Evolutionary conservation across 345 rosid species (phyloP), one percentile per base, ranked within the genome.

Genomic region (Citrus trifoliata): DNA sequence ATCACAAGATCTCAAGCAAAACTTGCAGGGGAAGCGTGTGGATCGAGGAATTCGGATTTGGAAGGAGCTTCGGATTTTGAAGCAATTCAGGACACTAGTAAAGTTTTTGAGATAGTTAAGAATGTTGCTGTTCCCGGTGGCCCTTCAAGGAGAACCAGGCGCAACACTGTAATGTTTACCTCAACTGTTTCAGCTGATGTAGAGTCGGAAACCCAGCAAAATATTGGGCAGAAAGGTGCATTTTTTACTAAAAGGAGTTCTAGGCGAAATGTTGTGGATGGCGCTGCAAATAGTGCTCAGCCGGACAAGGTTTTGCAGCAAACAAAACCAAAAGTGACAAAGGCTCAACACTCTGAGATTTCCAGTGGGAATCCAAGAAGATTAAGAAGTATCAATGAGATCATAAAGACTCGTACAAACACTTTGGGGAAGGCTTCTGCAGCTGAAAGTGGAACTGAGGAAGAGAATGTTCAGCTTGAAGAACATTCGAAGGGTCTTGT

Each of bases 71-170:
- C 46, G 16, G 70, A 70, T 37, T 60, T 12, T 76, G 77, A 80
- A 40, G 82, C 74, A 19, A 21, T 63, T 78, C 60, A 35, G 32
- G 81, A 82, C 42, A 35, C 76, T 64, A 37, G 33, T 37, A 46
- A 65, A 60, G 71, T 71, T 63, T 6, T 10, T 71, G 80, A 75
- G 61, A 80, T 35, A 77, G 84, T 56, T 35, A 21, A 27, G 48
- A 10, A 19, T 21, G 66, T 22, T 56, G n/a, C 56, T 25, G 2
- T 63, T 73, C 35, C 76, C 10, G 64, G 53, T 63, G 48, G 73
- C 12, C 65, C 61, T 30, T 71, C 33, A 6, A 83, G 86, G 69
- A 78, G 84, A 81, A 83, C 77, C 62, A 84, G 85, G 60, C 69
- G 84, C 40, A 76, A 65, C 56, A 74, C 77, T 81, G 60, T 65